These are phyloP conservation scores for Rhizopus delemar DNA, from an alignment of 371 early-diverging fungal species.

Conservation along the genomic window DNA sequence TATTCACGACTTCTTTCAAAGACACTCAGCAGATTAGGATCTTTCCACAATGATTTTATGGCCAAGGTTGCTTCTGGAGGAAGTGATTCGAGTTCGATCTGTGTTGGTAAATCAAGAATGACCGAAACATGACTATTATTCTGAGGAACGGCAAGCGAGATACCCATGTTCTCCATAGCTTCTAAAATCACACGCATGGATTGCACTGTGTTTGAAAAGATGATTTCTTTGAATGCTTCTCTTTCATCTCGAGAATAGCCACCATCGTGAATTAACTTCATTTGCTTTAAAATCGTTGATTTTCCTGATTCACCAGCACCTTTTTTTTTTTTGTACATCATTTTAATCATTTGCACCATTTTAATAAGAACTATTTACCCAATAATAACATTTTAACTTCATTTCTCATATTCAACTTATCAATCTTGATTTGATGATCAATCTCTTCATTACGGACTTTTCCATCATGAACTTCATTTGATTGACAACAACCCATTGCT, in stretches of 20 bases:
- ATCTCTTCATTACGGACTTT: slow-evolving; percentile 84
- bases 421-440: slow-evolving; percentile 81
- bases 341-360: neutral
- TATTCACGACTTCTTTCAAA: slow-evolving; percentile 73
- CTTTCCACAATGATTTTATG: slow-evolving; percentile 75
- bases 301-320: slow-evolving; percentile 82
- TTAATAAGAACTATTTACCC: slow-evolving; percentile 50
- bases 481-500: slow-evolving; percentile 86
- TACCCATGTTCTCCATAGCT: slow-evolving; percentile 86
- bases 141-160: slow-evolving; percentile 48
- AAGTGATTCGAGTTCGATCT: slow-evolving; percentile 65
- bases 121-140: slow-evolving; percentile 22
- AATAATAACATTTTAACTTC: slow-evolving; percentile 95
- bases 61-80: slow-evolving; percentile 66
- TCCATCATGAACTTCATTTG: slow-evolving; percentile 80
- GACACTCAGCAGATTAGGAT: slow-evolving; percentile 70
- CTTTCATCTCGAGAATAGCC: slow-evolving; percentile 88
- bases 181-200: slow-evolving; percentile 93
- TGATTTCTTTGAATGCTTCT: slow-evolving; percentile 88
- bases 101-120: slow-evolving; percentile 70
- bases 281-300: slow-evolving; percentile 95
- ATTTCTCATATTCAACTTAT: slow-evolving; percentile 74
- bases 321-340: neutral
- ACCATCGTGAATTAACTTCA: slow-evolving; percentile 93
- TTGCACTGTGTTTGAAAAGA: slow-evolving; percentile 93